Conservation (phyloP, 352 stramenopile species). For the Pythium aquatile region DNA sequence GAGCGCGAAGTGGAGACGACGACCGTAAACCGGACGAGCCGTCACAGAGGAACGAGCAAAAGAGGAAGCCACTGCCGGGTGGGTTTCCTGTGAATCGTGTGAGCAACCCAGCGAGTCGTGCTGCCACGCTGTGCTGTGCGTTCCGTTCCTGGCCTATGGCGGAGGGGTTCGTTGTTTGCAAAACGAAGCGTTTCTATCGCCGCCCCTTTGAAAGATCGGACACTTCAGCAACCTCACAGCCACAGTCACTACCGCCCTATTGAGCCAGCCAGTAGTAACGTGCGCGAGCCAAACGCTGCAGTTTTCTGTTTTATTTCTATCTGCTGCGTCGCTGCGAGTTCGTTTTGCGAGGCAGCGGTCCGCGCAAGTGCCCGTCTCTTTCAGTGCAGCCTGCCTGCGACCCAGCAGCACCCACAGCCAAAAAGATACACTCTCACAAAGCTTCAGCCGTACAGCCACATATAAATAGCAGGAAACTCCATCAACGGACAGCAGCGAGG, state of each 20-base stretch:
- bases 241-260: not conserved
- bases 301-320: conserved; percentile 17
- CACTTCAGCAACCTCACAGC: not conserved
- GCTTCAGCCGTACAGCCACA: not conserved
- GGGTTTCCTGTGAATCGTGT: not conserved
- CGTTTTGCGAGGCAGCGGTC: conserved; percentile 4
- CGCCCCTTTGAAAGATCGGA: conserved; percentile 1
- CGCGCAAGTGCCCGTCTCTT: conserved; percentile 1
- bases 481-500: conserved; percentile 4
- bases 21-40: not conserved
- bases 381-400: not conserved
- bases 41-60: conserved; percentile 5
- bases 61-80: not conserved
- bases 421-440: not conserved
- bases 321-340: conserved; percentile 6
- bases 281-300: not conserved
- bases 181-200: conserved; percentile 6
- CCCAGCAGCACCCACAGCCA: not conserved
- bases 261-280: not conserved
- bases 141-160: not conserved
- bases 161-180: not conserved
- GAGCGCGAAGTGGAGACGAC: not conserved
- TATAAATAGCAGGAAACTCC: conserved; percentile 9
- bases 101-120: no score
- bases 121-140: not conserved